Conservation (phyloP, 768 basidiomycete species). For the Coprinopsis strossmayeri region DNA sequence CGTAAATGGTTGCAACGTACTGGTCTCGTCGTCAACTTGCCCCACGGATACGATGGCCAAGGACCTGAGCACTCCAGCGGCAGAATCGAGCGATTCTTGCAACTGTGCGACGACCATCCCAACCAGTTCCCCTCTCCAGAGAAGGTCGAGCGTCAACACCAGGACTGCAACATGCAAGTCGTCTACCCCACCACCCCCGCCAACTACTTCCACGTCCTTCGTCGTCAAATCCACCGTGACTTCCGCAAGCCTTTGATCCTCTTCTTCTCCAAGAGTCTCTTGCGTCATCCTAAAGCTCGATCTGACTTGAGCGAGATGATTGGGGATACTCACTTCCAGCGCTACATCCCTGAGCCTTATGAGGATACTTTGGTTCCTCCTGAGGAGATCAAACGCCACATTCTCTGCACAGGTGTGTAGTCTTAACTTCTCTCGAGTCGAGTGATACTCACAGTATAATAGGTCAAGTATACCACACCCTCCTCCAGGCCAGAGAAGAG, state of each 20-base stretch:
- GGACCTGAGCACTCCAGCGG: constrained; percentile 98
- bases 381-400: constrained; percentile 86
- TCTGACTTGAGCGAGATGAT: constrained; percentile 85
- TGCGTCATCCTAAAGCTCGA: constrained; percentile 90
- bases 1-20: constrained; percentile 96
- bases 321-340: constrained; percentile 85
- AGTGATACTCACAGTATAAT: not conserved
- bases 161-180: constrained; percentile 99
- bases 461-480: constrained; percentile 93
- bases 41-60: constrained; percentile 97
- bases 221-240: constrained; percentile 94
- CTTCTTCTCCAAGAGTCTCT: constrained; percentile 95
- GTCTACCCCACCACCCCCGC: constrained; percentile 96
- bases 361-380: constrained; percentile 61
- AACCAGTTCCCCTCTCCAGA: constrained; percentile 80
- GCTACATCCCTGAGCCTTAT: constrained; percentile 84
- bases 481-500: constrained; percentile 86
- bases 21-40: constrained; percentile 82
- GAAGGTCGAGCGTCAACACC: constrained; percentile 92
- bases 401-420: constrained; percentile 73
- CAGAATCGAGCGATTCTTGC: constrained; percentile 92
- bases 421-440: not conserved
- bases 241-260: constrained; percentile 96
- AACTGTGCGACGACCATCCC: constrained; percentile 97
- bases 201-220: constrained; percentile 97